Evolutionary conservation across 2,329 filamentous ascomycete genomes (phyloP), one percentile per base, ranked within the genome.

Genomic region (Diaporthe ampelina): DNA sequence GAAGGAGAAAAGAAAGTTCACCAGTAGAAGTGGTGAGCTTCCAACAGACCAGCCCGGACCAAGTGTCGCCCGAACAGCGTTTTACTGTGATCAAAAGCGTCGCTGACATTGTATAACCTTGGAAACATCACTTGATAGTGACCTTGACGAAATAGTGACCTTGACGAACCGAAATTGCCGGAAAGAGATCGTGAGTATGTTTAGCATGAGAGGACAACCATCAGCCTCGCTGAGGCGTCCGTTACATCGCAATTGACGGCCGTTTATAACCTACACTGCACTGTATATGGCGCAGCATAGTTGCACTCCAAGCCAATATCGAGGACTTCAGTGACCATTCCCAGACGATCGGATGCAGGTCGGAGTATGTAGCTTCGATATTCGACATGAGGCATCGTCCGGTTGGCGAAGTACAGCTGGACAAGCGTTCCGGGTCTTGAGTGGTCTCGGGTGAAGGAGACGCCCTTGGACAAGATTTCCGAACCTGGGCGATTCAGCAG

Each of bases 21-120:
- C 6, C 1, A 24, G 32, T 15, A 45, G 10, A 37, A 29, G 21
- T 0, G 3, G 21, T 1, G 10, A 45, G 24, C 24, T 29, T 43
- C 40, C 40, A 43, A 7, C 40, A 19, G 0, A 43, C 19, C 15
- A 43, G 15, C 40, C 15, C 9, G 4, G 9, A 13, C 13, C 1
- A 17, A 24, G n/a, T 6, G 9, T 45, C 2, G 24, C n/a, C 15
- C 10, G 4, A 11, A 3, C 0, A 4, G 1, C 35, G 1, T 10
- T 32, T 32, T 1, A 4, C 3, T 19, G 2, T 15, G 4, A 8
- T 15, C 4, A 4, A 1, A 21, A 15, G 15, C 29, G 40, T 19
- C 24, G 24, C 21, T 32, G 7, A 48, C 24, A n/a, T 2, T 19
- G 7, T 43, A 29, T 13, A 3, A n/a, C n/a, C n/a, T n/a, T n/a